These are phyloP conservation scores for Amanita rimosa DNA, from an alignment of 768 basidiomycete species.

Conservation along the genomic window DNA sequence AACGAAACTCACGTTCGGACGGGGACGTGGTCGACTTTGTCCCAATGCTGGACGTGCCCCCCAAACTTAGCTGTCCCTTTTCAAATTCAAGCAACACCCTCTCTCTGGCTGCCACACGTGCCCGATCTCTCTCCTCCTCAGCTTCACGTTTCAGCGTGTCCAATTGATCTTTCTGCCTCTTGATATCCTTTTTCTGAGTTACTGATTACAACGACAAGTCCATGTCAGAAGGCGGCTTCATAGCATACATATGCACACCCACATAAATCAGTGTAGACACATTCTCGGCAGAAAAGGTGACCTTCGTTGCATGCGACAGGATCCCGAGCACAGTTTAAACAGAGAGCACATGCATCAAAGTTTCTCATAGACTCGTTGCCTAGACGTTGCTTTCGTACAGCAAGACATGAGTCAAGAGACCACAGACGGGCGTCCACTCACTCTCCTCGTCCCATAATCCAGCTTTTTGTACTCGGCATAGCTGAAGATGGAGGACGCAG, in stretches of 20 bases:
- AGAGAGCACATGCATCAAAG: slow-evolving; percentile 87
- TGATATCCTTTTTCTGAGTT: slow-evolving; percentile 86
- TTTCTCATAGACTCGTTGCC: slow-evolving; percentile 90
- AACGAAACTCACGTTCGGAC: slow-evolving; percentile 15
- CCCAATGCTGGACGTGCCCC: slow-evolving; percentile 23
- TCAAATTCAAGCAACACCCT: slow-evolving; percentile 89
- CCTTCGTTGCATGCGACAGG: slow-evolving; percentile 80
- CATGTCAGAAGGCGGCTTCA: background rate
- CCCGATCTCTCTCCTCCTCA: slow-evolving; percentile 67
- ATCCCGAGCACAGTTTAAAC: slow-evolving; percentile 72
- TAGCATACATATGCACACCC: slow-evolving; percentile 19
- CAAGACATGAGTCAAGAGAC: background rate
- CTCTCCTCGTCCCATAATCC: slow-evolving; percentile 75
- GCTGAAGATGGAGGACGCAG: slow-evolving; percentile 81
- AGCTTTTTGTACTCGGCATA: slow-evolving; percentile 84
- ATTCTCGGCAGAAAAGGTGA: slow-evolving; percentile 95
- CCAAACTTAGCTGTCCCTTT: slow-evolving; percentile 68
- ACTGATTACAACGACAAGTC: slow-evolving; percentile 30
- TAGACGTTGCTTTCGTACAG: slow-evolving; percentile 46
- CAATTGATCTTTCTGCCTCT: slow-evolving; percentile 75
- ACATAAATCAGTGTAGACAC: slow-evolving; percentile 79
- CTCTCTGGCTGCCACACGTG: slow-evolving; percentile 67
- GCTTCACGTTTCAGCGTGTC: slow-evolving; percentile 67
- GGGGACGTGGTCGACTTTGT: slow-evolving; percentile 24
- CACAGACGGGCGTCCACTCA: slow-evolving; percentile 18